A percentile compares a stretch with the other conserved stretches of the same genome.
phyloP scores from a whole-genome alignment of 345 rosid species.

The Bretschneidera sinensis region DNA sequence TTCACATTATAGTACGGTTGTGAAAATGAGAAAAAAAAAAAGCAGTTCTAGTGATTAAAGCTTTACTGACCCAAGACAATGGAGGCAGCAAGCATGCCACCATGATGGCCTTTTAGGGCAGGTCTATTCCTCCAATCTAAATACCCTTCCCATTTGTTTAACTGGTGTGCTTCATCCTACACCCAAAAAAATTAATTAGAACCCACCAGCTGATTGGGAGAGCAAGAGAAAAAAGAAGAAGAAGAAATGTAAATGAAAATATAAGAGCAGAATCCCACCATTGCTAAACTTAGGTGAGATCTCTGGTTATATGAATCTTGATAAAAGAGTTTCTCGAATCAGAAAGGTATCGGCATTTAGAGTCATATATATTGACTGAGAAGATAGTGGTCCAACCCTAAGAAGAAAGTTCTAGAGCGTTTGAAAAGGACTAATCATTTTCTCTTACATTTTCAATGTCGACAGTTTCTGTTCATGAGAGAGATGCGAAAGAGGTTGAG shows the following conservation, averaged over 20 bases:
- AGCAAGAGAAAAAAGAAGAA: not conserved
- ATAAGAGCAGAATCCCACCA: slow-evolving; percentile 27
- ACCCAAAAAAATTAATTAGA: slow-evolving; percentile 7
- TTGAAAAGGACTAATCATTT: slow-evolving; percentile 28
- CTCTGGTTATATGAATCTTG: slow-evolving; percentile 7
- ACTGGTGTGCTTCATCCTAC: slow-evolving; percentile 45
- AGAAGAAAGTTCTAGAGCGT: slow-evolving; percentile 49
- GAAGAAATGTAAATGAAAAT: not conserved
- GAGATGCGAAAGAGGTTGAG: not conserved
- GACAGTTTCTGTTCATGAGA: slow-evolving; percentile 6
- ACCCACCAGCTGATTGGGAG: not conserved
- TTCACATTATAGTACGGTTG: not conserved
- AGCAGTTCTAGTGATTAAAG: not conserved
- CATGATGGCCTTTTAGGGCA: slow-evolving; percentile 56
- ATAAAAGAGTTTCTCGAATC: slow-evolving; percentile 3
- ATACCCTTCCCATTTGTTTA: slow-evolving; percentile 51
- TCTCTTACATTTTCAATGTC: slow-evolving; percentile 12
- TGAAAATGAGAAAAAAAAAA: not conserved
- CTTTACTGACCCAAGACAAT: slow-evolving; percentile 57
- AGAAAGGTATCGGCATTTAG: slow-evolving; percentile 9
- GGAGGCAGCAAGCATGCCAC: slow-evolving; percentile 79
- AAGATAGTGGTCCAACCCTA: slow-evolving; percentile 37
- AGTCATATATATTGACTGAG: slow-evolving; percentile 21
- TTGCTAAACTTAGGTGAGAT: slow-evolving; percentile 7
- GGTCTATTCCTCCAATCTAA: slow-evolving; percentile 68